Base-by-base conservation (phyloP, 106 monocot species). In the Dendrobium huoshanense region DNA sequence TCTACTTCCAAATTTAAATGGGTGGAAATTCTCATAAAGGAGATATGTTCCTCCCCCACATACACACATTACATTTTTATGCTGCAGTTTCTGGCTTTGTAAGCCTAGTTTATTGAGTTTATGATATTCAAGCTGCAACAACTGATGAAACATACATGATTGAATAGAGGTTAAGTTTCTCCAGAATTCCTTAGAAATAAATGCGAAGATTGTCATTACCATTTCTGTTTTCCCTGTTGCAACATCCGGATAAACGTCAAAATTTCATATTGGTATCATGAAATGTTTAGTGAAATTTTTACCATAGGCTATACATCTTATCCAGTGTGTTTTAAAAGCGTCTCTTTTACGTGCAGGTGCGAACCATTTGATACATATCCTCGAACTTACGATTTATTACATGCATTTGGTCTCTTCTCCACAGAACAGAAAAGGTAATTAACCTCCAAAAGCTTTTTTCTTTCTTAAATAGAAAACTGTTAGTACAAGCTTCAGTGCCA, bases 301-400 rank as follows among this genome's bases (percentile, higher is more conserved):
- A 31, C 10, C 11, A 2, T 68, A 29, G 15, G 31, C 68, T 42
- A 73, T 41, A 31, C 11, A 31, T 73, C 19, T 73, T 19, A 29
- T 42, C 25, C 47, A 10, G 47, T 48, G 16, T n/a, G 9, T 75
- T 22, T 17, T 48, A 47, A 75, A 75, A 47, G 2, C n/a, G 17
- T 47, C 24, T 75, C 24, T 25, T 2, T 75, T 22, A 5, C 51
- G 2, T 83, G 43, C 80, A 95, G 95, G 95, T 95, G 95, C 79
- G 93, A 95, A 80, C 82, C 95, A 67, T 95, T 95, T 85, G 95
- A 95, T 84, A 95, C 95, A 44, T 95, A 95, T 89, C 95, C 95
- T 77, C 86, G 95, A 79, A 95, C 91, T 22, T 95, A 95, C 18
- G 95, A 95, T 75, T 77, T 95, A 3, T 58, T 95, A 68, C 93